Evolutionary conservation across 345 rosid genomes (phyloP).

Genomic region (Eucalyptus tenuipes): DNA sequence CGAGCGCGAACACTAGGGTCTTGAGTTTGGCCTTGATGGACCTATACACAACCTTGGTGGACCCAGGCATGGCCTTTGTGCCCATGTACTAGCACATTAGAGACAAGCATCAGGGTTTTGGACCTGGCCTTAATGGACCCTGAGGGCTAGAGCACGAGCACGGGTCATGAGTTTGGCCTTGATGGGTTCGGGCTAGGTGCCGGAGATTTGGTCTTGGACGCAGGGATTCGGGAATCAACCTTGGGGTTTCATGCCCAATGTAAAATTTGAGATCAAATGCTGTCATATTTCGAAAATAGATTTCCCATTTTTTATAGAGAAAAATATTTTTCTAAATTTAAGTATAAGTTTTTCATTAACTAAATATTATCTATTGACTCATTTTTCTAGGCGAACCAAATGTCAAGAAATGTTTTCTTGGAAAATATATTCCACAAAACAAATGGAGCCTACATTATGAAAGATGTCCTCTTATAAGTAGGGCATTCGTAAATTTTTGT

Average conservation of each 20-base stretch:
- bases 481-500: rapidly evolving
- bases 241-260: rapidly evolving
- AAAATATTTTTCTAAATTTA: no score
- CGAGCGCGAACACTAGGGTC: rapidly evolving
- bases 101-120: rapidly evolving
- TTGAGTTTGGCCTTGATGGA: rapidly evolving
- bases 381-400: no score
- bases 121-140: rapidly evolving
- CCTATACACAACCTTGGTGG: no score
- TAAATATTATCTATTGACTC: no score
- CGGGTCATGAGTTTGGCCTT: rapidly evolving
- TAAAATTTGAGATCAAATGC: no score
- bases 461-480: background rate
- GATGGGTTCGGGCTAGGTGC: rapidly evolving
- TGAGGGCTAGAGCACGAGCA: rapidly evolving
- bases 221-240: rapidly evolving
- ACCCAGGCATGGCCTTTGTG: rapidly evolving
- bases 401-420: rapidly evolving
- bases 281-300: rapidly evolving
- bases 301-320: rapidly evolving
- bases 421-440: rapidly evolving
- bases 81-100: rapidly evolving
- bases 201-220: rapidly evolving
- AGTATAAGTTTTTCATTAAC: rapidly evolving
- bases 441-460: background rate